Conservation (phyloP, 805 yeast genomes). For the Metschnikowia similis region DNA sequence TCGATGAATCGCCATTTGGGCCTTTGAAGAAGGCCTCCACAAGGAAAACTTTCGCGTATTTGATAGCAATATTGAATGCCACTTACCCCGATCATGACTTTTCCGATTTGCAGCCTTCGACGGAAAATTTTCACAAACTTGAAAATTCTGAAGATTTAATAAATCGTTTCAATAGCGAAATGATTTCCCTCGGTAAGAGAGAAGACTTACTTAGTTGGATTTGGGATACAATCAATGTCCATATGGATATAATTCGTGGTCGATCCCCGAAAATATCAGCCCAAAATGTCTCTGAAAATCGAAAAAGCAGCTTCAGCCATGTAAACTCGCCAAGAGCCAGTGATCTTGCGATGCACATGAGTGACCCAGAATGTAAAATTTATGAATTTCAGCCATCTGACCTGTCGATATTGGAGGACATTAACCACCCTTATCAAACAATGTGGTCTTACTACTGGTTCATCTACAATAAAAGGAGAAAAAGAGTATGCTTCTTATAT, state of each 20-base stretch:
- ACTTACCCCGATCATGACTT: slow-evolving; percentile 97
- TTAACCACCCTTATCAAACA: slow-evolving; percentile 42
- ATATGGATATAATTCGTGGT: slow-evolving; percentile 59
- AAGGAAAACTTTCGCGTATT: slow-evolving; percentile 82
- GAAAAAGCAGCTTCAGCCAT: slow-evolving; percentile 25
- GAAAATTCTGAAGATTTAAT: slow-evolving; percentile 44
- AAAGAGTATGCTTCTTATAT: slow-evolving; percentile 84
- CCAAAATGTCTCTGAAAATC: slow-evolving; percentile 18
- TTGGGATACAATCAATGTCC: slow-evolving; percentile 84
- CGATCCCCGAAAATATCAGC: slow-evolving; percentile 23
- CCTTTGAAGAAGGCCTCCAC: slow-evolving; percentile 83
- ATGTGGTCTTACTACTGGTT: slow-evolving; percentile 86
- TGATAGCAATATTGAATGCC: slow-evolving; percentile 85
- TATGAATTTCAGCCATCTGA: slow-evolving; percentile 63
- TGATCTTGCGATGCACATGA: slow-evolving; percentile 9
- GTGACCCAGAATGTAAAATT: slow-evolving; percentile 46
- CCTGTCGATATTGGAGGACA: slow-evolving; percentile 58
- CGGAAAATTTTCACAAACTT: slow-evolving; percentile 41
- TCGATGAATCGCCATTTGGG: slow-evolving; percentile 76
- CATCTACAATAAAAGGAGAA: slow-evolving; percentile 83
- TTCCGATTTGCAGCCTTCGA: slow-evolving; percentile 79
- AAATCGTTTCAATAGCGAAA: slow-evolving; percentile 69
- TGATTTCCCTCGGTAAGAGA: slow-evolving; percentile 47
- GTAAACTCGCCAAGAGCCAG: slow-evolving; percentile 11
- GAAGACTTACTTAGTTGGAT: slow-evolving; percentile 54